Base-by-base conservation (phyloP, 1,139 yeast genomes). In the Candida frijolesensis region DNA sequence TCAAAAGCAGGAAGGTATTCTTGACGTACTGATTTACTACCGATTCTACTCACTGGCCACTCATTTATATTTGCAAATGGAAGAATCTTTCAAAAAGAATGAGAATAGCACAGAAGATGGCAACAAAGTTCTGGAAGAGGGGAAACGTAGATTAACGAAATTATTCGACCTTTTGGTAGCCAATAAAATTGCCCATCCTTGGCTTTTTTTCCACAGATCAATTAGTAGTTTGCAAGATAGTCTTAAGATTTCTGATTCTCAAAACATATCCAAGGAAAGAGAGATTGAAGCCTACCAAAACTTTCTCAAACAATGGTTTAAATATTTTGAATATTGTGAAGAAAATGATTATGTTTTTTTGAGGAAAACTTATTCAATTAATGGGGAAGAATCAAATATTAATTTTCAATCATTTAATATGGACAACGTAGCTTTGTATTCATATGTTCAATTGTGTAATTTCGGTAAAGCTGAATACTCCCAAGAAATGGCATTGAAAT, bases 291-390 rank as follows among this genome's bases (percentile, higher is more conserved):
- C 29, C 22, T 66, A 62, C 56, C 60, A 66, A 25, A 62, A 61
- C 4, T 66, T 67, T 8, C 63, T 76, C 48, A 56, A 62, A 34
- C 50, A 63, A 29, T 75, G 79, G 79, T 68, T 76, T 46, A 60
- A 62, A 48, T 66, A 54, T 54, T 53, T 73, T 51, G 78, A 73
- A 57, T 64, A 64, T 54, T 14, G 22, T 10, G 27, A 29, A 27
- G 5, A 15, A 3, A 41, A 41, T 15, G 25, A 15, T 15, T 41
- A n/a, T 41, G 30, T 38, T 19, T 38, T 6, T 22, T 1, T 22
- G 30, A 10, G 22, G 11, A 22, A 15, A 19, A 22, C 34, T 19
- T 9, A 34, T 11, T 35, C 33, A 6, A 34, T 34, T 34, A 22
- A 32, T 8, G 42, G 42, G n/a, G 22, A 11, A 19, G 16, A 19